These are phyloP conservation scores for Elongisporangium prolatum DNA, from an alignment of 352 stramenopile genomes.

Conservation along the genomic window DNA sequence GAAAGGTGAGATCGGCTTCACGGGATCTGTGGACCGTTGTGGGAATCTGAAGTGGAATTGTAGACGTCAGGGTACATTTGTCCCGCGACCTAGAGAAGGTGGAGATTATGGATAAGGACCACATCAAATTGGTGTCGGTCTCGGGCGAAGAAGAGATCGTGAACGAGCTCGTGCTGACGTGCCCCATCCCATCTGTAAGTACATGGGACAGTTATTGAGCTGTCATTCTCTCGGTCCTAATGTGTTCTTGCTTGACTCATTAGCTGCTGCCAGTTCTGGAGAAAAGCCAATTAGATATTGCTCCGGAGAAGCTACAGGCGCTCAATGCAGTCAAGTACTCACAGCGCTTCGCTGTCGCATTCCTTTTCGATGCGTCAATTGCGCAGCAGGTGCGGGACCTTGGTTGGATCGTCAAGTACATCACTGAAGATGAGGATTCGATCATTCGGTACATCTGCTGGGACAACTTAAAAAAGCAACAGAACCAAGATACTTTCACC, in stretches of 20 bases:
- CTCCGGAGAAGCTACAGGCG: conserved; percentile 19
- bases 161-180: conserved; percentile 64
- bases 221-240: not conserved
- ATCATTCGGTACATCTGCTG: conserved; percentile 75
- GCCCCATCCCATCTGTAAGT: conserved; percentile 48
- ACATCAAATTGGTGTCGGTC: conserved; percentile 35
- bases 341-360: conserved; percentile 60
- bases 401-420: conserved; percentile 65
- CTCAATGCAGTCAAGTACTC: conserved; percentile 56
- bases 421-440: conserved; percentile 43
- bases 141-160: conserved; percentile 49
- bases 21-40: not conserved
- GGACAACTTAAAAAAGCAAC: conserved; percentile 65
- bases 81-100: conserved; percentile 47
- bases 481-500: conserved; percentile 10
- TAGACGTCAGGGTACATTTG: conserved; percentile 34
- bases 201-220: conserved; percentile 3
- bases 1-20: conserved; percentile 16
- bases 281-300: conserved; percentile 34
- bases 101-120: conserved; percentile 40
- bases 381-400: conserved; percentile 28
- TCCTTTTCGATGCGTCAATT: conserved; percentile 50
- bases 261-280: conserved; percentile 53
- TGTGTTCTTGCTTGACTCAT: conserved; percentile 2
- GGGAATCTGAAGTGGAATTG: not conserved